Conservation (phyloP, 179 eudicot genomes). For the Spinacia oleracea region DNA sequence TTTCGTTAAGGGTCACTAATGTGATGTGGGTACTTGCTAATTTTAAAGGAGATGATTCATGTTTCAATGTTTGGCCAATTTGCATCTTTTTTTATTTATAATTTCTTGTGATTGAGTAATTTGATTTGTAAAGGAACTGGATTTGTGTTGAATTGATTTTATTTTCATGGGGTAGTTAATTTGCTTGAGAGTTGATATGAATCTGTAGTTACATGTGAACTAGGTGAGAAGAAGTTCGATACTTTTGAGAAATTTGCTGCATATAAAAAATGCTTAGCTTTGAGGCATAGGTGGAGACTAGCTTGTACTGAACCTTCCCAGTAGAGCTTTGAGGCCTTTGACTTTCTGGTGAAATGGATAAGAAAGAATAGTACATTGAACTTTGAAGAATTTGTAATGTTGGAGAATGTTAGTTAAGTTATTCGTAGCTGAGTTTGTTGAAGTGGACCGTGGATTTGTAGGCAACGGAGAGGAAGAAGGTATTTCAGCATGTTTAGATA, state of each 20-base stretch:
- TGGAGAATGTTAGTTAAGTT: background rate
- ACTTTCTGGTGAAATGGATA: background rate
- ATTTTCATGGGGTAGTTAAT: background rate
- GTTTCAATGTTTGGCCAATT: conserved; percentile 13
- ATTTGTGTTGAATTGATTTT: background rate
- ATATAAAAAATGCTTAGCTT: background rate
- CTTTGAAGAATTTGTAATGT: background rate
- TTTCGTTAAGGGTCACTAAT: background rate
- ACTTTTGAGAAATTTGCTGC: background rate
- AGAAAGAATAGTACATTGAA: no score
- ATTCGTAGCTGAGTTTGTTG: background rate
- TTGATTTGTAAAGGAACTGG: background rate
- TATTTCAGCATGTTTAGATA: background rate
- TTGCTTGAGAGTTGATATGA: background rate
- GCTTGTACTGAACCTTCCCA: background rate
- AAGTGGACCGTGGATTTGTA: background rate
- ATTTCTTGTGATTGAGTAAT: background rate
- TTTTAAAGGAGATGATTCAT: background rate
- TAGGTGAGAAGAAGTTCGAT: conserved; percentile 6
- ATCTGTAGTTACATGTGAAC: background rate
- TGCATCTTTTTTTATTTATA: background rate
- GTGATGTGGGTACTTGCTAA: conserved; percentile 18
- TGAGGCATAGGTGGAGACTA: background rate
- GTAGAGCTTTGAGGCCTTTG: background rate
- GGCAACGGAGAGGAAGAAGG: background rate